Base-by-base conservation (phyloP, 2,329 filamentous ascomycete genomes). In the Coccinonectria pachysandricola region DNA sequence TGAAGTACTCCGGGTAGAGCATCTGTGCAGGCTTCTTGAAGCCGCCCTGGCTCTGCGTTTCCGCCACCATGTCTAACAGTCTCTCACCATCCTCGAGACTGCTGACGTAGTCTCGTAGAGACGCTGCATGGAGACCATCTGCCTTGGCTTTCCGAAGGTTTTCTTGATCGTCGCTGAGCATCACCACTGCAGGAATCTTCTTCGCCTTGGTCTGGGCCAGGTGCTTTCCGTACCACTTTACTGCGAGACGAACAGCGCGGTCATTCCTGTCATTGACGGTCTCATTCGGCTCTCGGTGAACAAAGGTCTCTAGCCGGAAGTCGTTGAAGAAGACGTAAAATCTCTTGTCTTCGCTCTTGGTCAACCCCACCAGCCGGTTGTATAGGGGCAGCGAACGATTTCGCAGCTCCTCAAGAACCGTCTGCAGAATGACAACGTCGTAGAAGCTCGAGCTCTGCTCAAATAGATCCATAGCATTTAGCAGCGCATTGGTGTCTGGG, bases 241-340 rank as follows among this genome's bases (percentile, higher is more conserved):
- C 85, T 2, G 88, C 85, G 42, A 69, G 73, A 24, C 91, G 71
- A 15, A 98, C 84, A 22, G 91, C 86, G 35, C 87, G 76, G 53
- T 98, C 92, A 49, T 98, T 98, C 28, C 91, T 73, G 53, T 98
- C 91, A 52, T 98, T 98, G 57, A 98, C 91, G 3, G 74, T 80
- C 61, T 98, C 91, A 19, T 82, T 79, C 5, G 68, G 56, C 12
- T 77, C 70, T 35, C 91, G 71, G 15, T 70, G 60, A 24, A 95
- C 73, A 48, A 94, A 82, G 0, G 91, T 98, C 55, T 98, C 92
- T 19, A 87, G 65, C 26, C 88, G 74, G 50, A 98, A 98, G 46
- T 98, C 91, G 54, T 98, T 98, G 71, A 96, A 96, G 54, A 98
- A 98, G 27, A 98, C 84, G 49, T 96, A 95, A 53, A 94, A 96